phyloP scores from a whole-genome alignment of 768 basidiomycete species.

The Hygrocybe coccinea region DNA sequence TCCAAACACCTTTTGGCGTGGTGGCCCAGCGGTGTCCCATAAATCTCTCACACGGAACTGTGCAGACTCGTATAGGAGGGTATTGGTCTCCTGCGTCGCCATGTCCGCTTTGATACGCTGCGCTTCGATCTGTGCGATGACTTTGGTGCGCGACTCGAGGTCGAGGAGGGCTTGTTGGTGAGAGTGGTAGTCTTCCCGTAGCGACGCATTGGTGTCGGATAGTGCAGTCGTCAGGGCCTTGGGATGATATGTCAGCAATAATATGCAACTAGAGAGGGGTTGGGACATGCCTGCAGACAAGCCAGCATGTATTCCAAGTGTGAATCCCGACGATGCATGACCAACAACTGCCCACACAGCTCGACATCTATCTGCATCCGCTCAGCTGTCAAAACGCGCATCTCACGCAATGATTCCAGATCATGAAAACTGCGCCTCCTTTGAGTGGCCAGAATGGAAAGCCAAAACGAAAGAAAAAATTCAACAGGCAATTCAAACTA shows the following conservation, averaged over 20 bases:
- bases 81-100: slow-evolving; percentile 56
- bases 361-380: slow-evolving; percentile 77
- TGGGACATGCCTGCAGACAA: slow-evolving; percentile 46
- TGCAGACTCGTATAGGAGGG: slow-evolving; percentile 66
- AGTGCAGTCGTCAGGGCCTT: slow-evolving; percentile 52
- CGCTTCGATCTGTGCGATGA: slow-evolving; percentile 48
- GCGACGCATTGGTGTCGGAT: slow-evolving; percentile 47
- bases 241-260: slow-evolving; percentile 1
- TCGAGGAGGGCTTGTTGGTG: slow-evolving; percentile 46
- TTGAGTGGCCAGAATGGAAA: not conserved
- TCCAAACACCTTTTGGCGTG: slow-evolving; percentile 58
- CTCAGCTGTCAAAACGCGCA: slow-evolving; percentile 50
- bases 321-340: slow-evolving; percentile 61
- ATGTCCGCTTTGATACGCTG: slow-evolving; percentile 48
- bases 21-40: slow-evolving; percentile 59
- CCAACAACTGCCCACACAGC: slow-evolving; percentile 66
- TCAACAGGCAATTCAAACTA: too few species aligned
- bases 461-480: not conserved
- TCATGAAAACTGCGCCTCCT: slow-evolving; percentile 68
- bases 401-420: slow-evolving; percentile 43
- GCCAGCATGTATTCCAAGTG: slow-evolving; percentile 62
- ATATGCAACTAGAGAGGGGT: slow-evolving; percentile 9
- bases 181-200: slow-evolving; percentile 55
- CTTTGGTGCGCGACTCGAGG: slow-evolving; percentile 43
- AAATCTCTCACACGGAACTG: slow-evolving; percentile 63